A percentile compares a stretch with the other conserved stretches of the same genome.
Conservation (phyloP, 2,329 filamentous ascomycete genomes). For the Nakataea oryzae region DNA sequence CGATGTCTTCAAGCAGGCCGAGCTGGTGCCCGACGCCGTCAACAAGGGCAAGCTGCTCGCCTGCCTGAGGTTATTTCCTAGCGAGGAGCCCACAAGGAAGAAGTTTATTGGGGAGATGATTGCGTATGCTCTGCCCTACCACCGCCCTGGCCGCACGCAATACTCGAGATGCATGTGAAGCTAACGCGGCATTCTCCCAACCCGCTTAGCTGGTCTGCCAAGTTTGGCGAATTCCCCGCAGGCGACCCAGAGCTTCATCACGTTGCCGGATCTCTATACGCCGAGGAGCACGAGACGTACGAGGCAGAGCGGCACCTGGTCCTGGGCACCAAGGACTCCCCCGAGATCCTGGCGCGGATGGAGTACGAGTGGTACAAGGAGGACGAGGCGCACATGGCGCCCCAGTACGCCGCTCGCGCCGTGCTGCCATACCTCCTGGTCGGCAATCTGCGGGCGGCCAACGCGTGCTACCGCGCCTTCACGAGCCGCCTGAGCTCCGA, state of each 20-base stretch:
- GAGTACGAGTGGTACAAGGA: constrained; percentile 92
- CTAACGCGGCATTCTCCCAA: constrained; percentile 1
- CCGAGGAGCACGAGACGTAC: constrained; percentile 87
- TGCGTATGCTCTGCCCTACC: constrained; percentile 36
- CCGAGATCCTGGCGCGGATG: constrained; percentile 67
- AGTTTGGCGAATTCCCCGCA: constrained; percentile 75
- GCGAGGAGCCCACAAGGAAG: constrained; percentile 83
- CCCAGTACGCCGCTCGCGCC: constrained; percentile 75
- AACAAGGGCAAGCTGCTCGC: constrained; percentile 68
- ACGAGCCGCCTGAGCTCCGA: constrained; percentile 51
- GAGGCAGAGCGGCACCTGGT: constrained; percentile 87
- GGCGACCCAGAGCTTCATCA: constrained; percentile 94
- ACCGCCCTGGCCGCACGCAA: background rate
- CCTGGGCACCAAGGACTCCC: constrained; percentile 80
- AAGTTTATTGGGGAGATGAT: constrained; percentile 83
- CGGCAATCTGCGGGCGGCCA: constrained; percentile 84
- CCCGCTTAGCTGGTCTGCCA: constrained; percentile 64
- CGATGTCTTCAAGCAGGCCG: constrained; percentile 84
- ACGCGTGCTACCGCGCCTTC: constrained; percentile 70
- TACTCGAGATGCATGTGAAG: background rate
- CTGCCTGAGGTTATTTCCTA: constrained; percentile 68
- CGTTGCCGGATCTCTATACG: constrained; percentile 76
- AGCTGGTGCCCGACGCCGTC: constrained; percentile 63
- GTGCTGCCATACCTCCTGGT: constrained; percentile 85
- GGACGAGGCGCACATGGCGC: constrained; percentile 79